Conservation (phyloP, 768 basidiomycete genomes). For the Leccinum subgranulosum region DNA sequence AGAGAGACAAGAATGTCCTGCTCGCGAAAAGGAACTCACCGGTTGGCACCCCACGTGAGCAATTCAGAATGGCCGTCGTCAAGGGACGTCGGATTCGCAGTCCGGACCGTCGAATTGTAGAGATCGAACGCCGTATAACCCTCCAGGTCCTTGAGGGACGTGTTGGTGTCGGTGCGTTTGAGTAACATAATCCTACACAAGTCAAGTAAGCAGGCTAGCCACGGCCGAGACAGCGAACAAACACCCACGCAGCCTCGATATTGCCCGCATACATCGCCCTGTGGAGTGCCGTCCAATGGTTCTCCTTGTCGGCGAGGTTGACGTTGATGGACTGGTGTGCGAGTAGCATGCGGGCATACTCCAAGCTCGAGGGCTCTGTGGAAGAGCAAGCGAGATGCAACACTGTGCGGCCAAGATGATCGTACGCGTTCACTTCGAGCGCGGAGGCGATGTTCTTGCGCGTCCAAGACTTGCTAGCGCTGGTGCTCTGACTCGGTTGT, state of each 20-base stretch:
- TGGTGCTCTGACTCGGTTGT: slow-evolving; percentile 34
- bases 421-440: slow-evolving; percentile 67
- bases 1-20: not conserved
- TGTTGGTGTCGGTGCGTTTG: slow-evolving; percentile 70
- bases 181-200: slow-evolving; percentile 65
- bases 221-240: not conserved
- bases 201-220: slow-evolving; percentile 17
- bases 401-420: slow-evolving; percentile 70
- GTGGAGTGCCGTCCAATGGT: slow-evolving; percentile 89
- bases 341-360: slow-evolving; percentile 76
- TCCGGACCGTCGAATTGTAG: slow-evolving; percentile 85
- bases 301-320: slow-evolving; percentile 80
- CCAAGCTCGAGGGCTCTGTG: slow-evolving; percentile 56
- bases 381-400: slow-evolving; percentile 79
- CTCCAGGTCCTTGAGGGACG: slow-evolving; percentile 73
- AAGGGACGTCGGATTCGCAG: slow-evolving; percentile 55
- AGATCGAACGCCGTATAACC: slow-evolving; percentile 91
- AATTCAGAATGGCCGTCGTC: slow-evolving; percentile 49
- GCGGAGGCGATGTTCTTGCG: slow-evolving; percentile 38
- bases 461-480: slow-evolving; percentile 59
- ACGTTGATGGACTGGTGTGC: slow-evolving; percentile 73
- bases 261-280: slow-evolving; percentile 82
- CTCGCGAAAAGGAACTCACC: slow-evolving; percentile 35
- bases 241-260: slow-evolving; percentile 59
- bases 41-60: slow-evolving; percentile 85